Evolutionary conservation across 1,139 yeast species (phyloP), one percentile per base, ranked within the genome.

Genomic region (Nakaseomyces uthaithaninus): DNA sequence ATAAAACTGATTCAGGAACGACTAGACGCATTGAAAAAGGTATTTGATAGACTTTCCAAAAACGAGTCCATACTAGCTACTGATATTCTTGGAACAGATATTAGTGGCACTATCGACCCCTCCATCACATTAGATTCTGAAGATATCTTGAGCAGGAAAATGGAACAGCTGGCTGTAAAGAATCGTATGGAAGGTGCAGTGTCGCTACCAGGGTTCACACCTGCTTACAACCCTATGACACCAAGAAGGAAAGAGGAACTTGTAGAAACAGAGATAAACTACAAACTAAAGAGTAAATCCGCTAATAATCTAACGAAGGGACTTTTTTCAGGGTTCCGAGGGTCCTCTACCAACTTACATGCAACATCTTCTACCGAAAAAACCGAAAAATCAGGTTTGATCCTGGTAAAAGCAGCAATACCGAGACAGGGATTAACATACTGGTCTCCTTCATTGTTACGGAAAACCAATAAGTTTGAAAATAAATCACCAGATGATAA

Each of bases 381-480:
- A 11, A 38, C 28, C 10, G 47, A 42, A 23, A 47, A 40, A 19
- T 45, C 46, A n/a, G 56, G 57, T 4, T 37, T 53, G 22, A 52
- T 53, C 10, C 38, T 52, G 22, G 26, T 50, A 5, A 41, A 44
- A 10, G 46, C 52, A n/a, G 38, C 44, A 11, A 38, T 46, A 16
- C 54, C 56, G 4, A 45, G 45, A 19, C 50, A 48, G 31, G 63
- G 65, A 39, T 41, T 63, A 17, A 63, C 63, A 2, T 64, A 69
- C 41, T 44, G 59, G 22, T 53, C 60, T 6, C 66, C 67, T 23
- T 45, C 59, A 3, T 43, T 63, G 25, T 45, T 64, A 23, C 48
- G 54, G 38, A 57, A 59, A 44, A 52, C 57, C 7, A 60, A 60
- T 40, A 47, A 41, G 33, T 44, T 49, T 31, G 51, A 50, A 15